Percentiles rank a stretch among this genome's conserved stretches.
Conservation (phyloP, 2,329 filamentous ascomycete genomes). For the Blastomyces percursus region DNA sequence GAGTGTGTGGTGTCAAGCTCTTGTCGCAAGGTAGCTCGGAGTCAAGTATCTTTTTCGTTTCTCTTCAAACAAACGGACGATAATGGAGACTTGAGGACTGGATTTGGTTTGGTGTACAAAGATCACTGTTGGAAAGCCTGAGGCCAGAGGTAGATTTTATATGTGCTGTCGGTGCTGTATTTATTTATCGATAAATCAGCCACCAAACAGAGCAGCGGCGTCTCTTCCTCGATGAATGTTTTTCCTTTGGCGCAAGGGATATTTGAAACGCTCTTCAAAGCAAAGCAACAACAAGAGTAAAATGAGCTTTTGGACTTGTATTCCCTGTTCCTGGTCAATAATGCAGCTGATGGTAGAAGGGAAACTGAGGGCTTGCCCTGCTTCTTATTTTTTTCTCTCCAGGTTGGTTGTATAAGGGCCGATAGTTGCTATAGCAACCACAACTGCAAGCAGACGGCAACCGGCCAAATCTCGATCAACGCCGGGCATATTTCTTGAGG, state of each 20-base stretch:
- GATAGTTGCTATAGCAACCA: slow-evolving; percentile 35
- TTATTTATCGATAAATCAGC: background rate
- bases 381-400: no score
- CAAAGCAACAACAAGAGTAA: slow-evolving; percentile 6
- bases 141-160: background rate
- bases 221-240: background rate
- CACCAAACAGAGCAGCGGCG: background rate
- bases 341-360: slow-evolving; percentile 4
- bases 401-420: no score
- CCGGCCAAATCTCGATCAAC: background rate
- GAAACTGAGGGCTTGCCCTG: background rate
- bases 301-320: slow-evolving; percentile 19
- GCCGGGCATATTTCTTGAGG: background rate
- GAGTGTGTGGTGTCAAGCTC: background rate
- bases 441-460: background rate
- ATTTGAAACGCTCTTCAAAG: background rate
- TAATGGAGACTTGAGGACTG: background rate
- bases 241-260: background rate
- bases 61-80: background rate
- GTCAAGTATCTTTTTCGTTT: background rate
- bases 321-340: slow-evolving; percentile 6
- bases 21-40: background rate
- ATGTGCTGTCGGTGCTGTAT: background rate
- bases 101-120: background rate
- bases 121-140: no score